Conservation (phyloP, 2,329 filamentous ascomycete species). For the Paracorniculantispora psalliotae region DNA sequence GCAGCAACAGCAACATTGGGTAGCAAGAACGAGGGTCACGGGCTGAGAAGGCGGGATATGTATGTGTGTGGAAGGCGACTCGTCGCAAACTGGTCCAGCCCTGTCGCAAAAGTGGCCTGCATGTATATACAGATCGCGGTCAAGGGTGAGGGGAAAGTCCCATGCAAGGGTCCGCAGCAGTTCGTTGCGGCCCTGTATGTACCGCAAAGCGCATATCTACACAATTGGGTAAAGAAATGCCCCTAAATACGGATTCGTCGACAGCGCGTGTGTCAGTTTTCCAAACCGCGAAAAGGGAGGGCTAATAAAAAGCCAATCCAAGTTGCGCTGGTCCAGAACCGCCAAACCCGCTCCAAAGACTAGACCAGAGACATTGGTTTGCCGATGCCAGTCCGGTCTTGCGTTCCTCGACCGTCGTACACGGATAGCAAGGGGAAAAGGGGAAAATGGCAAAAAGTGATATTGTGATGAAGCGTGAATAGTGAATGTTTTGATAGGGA, state of each 20-base stretch:
- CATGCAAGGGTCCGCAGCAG: slow-evolving; percentile 8
- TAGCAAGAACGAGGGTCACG: slow-evolving; percentile 1
- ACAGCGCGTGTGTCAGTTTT: neutral
- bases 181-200: neutral
- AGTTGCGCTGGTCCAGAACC: neutral
- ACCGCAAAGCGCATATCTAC: too few relatives aligned
- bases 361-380: neutral
- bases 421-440: neutral
- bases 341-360: neutral
- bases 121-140: slow-evolving; percentile 1
- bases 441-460: too few relatives aligned
- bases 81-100: slow-evolving; percentile 4
- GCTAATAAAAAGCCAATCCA: neutral
- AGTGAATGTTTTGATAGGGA: too few relatives aligned
- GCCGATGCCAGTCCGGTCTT: neutral
- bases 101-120: slow-evolving; percentile 9
- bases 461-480: too few relatives aligned
- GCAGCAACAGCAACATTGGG: slow-evolving; percentile 1
- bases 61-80: neutral
- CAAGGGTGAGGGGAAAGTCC: neutral
- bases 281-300: neutral
- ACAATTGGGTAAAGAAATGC: neutral
- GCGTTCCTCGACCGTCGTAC: too few relatives aligned
- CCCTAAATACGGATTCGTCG: too few relatives aligned
- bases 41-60: neutral